phyloP scores from a whole-genome alignment of 2,329 filamentous ascomycete species.

The Pseudogymnoascus sp. region DNA sequence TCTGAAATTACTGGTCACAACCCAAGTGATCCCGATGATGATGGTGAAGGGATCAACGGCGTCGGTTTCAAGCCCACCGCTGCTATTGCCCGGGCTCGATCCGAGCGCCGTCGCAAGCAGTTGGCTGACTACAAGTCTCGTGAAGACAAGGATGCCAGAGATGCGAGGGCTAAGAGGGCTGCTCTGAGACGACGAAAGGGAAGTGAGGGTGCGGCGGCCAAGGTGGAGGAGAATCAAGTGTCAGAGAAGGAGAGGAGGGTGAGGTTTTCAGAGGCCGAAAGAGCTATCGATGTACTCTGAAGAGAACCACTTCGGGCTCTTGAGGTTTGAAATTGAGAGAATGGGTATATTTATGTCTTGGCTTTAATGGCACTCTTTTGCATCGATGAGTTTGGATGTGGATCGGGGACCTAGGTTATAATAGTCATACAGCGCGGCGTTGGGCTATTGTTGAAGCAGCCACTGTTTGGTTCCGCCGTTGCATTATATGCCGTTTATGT shows the following conservation, averaged over 20 bases:
- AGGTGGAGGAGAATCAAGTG: slow-evolving; percentile 15
- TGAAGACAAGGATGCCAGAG: slow-evolving; percentile 53
- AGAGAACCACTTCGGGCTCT: background rate
- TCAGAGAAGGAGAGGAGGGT: slow-evolving; percentile 24
- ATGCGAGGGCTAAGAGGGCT: slow-evolving; percentile 50
- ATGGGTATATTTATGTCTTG: background rate
- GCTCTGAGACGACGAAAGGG: slow-evolving; percentile 37
- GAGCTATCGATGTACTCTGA: slow-evolving; percentile 7
- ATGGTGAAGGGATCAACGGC: slow-evolving; percentile 60
- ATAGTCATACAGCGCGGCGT: background rate
- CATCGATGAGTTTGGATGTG: background rate
- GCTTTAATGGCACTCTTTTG: background rate
- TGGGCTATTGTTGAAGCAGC: background rate
- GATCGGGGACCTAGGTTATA: background rate
- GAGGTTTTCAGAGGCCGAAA: slow-evolving; percentile 23
- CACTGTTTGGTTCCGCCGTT: background rate
- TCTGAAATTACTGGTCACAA: slow-evolving; percentile 63
- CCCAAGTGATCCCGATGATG: slow-evolving; percentile 57
- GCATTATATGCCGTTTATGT: background rate
- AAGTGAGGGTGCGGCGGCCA: slow-evolving; percentile 13
- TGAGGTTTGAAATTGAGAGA: background rate
- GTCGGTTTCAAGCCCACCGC: slow-evolving; percentile 60
- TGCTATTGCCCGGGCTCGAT: slow-evolving; percentile 50
- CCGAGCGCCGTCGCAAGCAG: slow-evolving; percentile 52
- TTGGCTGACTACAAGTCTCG: slow-evolving; percentile 55